Evolutionary conservation across 1,139 yeast species (phyloP).

Genomic region (Suhomyces choctaworum): DNA sequence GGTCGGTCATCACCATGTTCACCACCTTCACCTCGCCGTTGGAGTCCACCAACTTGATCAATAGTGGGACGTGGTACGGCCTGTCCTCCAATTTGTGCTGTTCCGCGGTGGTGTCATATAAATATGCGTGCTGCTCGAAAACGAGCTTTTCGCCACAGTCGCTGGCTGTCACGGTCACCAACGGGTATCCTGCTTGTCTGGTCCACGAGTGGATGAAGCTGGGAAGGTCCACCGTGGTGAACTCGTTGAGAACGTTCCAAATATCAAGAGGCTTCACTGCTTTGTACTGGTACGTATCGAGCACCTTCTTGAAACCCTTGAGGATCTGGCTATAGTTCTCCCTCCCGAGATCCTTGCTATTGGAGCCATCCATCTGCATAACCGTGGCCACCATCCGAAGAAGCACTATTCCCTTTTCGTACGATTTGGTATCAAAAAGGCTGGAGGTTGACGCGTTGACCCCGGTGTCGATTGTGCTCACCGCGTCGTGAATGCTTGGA

Average conservation of each 20-base stretch:
- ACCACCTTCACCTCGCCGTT: conserved; percentile 31
- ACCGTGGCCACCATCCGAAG: conserved; percentile 55
- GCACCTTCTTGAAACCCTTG: conserved; percentile 42
- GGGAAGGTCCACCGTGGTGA: conserved; percentile 33
- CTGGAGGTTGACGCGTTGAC: conserved; percentile 41
- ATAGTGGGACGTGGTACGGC: conserved; percentile 55
- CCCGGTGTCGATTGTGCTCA: conserved; percentile 33
- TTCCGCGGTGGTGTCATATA: conserved; percentile 27
- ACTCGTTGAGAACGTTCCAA: conserved; percentile 47
- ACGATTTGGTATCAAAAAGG: conserved; percentile 54
- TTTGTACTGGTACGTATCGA: conserved; percentile 35
- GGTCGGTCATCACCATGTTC: conserved; percentile 49
- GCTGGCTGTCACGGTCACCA: conserved; percentile 39
- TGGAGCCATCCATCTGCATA: conserved; percentile 35
- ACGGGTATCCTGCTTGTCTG: conserved; percentile 59
- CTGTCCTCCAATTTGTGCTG: conserved; percentile 41
- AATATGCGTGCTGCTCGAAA: conserved; percentile 55
- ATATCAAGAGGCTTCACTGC: conserved; percentile 56
- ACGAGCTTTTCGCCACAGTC: conserved; percentile 27
- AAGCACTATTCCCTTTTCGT: conserved; percentile 64
- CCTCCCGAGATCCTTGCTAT: conserved; percentile 10
- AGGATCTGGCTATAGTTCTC: conserved; percentile 31
- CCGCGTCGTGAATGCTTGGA: conserved; percentile 28
- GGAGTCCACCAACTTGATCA: conserved; percentile 35
- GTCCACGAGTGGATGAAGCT: conserved; percentile 59